Conservation (phyloP, 345 rosid genomes). For the Eucalyptus polyanthemos region DNA sequence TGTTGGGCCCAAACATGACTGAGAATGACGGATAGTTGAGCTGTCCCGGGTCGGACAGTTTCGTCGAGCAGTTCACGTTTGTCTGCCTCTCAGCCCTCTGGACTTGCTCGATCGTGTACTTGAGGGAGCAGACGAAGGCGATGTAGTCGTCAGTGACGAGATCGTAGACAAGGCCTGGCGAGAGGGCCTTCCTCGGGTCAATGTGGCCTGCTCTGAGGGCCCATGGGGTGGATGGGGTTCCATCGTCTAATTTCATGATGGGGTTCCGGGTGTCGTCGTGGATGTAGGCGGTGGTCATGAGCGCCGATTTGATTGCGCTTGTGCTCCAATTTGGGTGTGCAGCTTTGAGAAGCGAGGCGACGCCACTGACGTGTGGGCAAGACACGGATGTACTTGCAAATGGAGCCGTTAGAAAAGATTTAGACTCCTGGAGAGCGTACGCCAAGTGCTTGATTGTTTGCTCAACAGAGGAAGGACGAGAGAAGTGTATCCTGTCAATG, state of each 20-base stretch:
- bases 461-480: not conserved
- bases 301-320: conserved; percentile 73
- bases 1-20: conserved; percentile 34
- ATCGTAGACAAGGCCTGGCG: conserved; percentile 74
- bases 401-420: conserved; percentile 1
- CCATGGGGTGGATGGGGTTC: conserved; percentile 40
- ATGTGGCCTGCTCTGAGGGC: conserved; percentile 79
- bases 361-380: conserved; percentile 85
- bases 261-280: conserved; percentile 52
- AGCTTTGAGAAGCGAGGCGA: conserved; percentile 69
- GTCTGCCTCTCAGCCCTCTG: conserved; percentile 43
- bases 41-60: conserved; percentile 48
- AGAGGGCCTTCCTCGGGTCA: conserved; percentile 57
- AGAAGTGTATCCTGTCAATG: not conserved
- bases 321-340: conserved; percentile 86
- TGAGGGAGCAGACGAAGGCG: conserved; percentile 63
- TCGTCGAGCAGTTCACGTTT: conserved; percentile 36
- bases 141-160: conserved; percentile 49
- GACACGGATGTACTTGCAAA: conserved; percentile 80
- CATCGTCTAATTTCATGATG: conserved; percentile 42
- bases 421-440: not conserved
- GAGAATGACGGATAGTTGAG: conserved; percentile 92
- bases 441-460: not conserved
- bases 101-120: conserved; percentile 38
- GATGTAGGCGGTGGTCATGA: conserved; percentile 58